Base-by-base conservation (phyloP, 2,329 filamentous ascomycete genomes). In the Penicillium capsulatum region DNA sequence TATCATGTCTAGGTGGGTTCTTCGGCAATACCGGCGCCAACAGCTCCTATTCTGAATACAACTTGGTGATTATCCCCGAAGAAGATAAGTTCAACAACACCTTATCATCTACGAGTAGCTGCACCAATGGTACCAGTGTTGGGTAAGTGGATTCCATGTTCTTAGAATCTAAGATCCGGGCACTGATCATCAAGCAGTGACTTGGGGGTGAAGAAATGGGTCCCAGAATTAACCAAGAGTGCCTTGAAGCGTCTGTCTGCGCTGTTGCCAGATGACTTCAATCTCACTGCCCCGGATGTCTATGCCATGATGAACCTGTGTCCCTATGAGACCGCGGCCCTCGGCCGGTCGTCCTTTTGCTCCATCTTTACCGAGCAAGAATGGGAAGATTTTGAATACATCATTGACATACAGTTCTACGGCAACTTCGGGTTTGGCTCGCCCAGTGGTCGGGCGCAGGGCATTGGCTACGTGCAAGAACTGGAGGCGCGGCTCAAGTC, bases 11-110 rank as follows among this genome's bases (percentile, higher is more conserved):
- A 59, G 55, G 54, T 31, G 58, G 58, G n/a, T 61, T 60, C 50
- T 61, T 61, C 34, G 50, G 47, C 17, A 55, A 55, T 35, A 50
- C 38, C 13, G 45, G 48, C 14, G 53, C 47, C 17, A 54, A 57
- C 31, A 53, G 41, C 33, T 56, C 53, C 2, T 47, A 53, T 26
- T 34, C 40, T 1, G 42, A 51, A 13, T 57, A 58, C 29, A 59
- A 73, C 31, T 58, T 75, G 1, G 68, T 76, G 1, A 55, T 74
- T 17, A 75, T 76, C 29, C 65, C 72, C 2, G 73, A 77, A 49
- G 70, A 67, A 15, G 66, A 65, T 24, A 68, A 63, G 3, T 67
- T 70, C 45, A 76, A 75, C 59, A 75, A 76, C 50, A 76, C 73
- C 2, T 60, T 76, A 2, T 71, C 73, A 2, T 61, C 71, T 31